Base-by-base conservation (phyloP, 345 rosid genomes). In the Cardamine occulta region DNA sequence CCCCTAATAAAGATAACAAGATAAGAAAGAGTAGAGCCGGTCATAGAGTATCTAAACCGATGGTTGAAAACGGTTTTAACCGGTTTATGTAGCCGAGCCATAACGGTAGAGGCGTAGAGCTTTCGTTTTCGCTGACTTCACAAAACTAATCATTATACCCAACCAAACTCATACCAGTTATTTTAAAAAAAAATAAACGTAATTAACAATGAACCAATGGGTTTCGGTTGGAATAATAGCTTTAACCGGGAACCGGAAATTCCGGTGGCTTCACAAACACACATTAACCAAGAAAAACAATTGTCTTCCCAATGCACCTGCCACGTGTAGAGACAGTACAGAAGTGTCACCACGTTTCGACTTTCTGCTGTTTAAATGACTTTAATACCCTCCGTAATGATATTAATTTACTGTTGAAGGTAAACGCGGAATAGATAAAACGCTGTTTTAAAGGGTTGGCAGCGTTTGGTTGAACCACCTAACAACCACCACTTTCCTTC, bases 381-480 rank as follows among this genome's bases (percentile, higher is more conserved):
- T 13, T 31, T 32, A 66, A 13, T 61, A 45, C 48, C 74, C 74
- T 73, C 78, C 37, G 52, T 79, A 67, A 24, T 78, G 32, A 39
- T 37, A 23, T 4, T 56, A 9, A 64, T 39, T 77, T 77, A 65
- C 76, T 77, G 72, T 65, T 77, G n/a, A 6, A 32, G 6, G 39
- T 24, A 81, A 89, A 83, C 87, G 89, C 82, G 44, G 53, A 45
- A 19, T 66, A 39, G 69, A 42, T 63, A 17, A 70, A 84, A 85
- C 91, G 96, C 94, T 85, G 87, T 85, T 85, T 83, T 24, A 19
- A 9, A 21, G 63, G 83, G 93, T 86, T 91, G 93, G 93, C 91
- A 63, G 84, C 86, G 88, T 88, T 88, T 91, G 93, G 98, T 88
- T 91, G 95, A 91, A 91, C 95, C 83, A 93, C 98, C 97, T 82